These are phyloP conservation scores for Aristolochia californica DNA, from an alignment of 164 flowering plant genomes.

Conservation along the genomic window DNA sequence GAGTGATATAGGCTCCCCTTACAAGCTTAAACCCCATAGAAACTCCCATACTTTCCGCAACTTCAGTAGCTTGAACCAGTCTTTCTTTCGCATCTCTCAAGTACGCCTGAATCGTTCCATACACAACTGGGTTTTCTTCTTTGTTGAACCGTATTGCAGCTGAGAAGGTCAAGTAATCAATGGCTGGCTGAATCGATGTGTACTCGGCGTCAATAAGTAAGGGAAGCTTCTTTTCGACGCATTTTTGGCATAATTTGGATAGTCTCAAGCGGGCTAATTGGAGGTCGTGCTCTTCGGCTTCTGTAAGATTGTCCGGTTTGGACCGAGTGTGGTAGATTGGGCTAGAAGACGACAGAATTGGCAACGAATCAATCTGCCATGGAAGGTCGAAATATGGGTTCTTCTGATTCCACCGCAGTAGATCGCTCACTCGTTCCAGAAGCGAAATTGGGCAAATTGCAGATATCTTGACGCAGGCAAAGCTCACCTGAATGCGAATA, in stretches of 20 bases:
- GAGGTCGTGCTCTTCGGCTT: conserved; percentile 59
- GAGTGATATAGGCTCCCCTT: conserved; percentile 81
- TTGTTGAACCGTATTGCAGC: conserved; percentile 38
- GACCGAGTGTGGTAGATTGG: conserved; percentile 67
- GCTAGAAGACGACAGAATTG: conserved; percentile 43
- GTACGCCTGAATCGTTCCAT: conserved; percentile 74
- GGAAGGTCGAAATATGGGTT: conserved; percentile 58
- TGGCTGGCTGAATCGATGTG: conserved; percentile 68
- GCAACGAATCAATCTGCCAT: conserved; percentile 65
- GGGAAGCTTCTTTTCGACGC: conserved; percentile 39
- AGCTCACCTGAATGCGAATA: conserved; percentile 51
- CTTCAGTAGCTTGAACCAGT: conserved; percentile 26
- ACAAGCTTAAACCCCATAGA: conserved; percentile 72
- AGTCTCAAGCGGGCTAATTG: conserved; percentile 41
- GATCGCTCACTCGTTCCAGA: conserved; percentile 55
- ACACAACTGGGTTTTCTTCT: conserved; percentile 35
- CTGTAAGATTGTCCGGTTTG: conserved; percentile 47
- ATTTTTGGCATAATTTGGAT: conserved; percentile 27
- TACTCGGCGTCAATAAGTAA: conserved; percentile 77
- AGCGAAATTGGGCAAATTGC: conserved; percentile 66
- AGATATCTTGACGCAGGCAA: conserved; percentile 61
- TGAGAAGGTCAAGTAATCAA: conserved; percentile 67
- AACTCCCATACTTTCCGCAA: conserved; percentile 60
- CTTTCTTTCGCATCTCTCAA: conserved; percentile 72
- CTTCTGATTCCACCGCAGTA: conserved; percentile 70